These are phyloP conservation scores for Sextonia rubra DNA, from an alignment of 164 flowering plant genomes.

Conservation along the genomic window DNA sequence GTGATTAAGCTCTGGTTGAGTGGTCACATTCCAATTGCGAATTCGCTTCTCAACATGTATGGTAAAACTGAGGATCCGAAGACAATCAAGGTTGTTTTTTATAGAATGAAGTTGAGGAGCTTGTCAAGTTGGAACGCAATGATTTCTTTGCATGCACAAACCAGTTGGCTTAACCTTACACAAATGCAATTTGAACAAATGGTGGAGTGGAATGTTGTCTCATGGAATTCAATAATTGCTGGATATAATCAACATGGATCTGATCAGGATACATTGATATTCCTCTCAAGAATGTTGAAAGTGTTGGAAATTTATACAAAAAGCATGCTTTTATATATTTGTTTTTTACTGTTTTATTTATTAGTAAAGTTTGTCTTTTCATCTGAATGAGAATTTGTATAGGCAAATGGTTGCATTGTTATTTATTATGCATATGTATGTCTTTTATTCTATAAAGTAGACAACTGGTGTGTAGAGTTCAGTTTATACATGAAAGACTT, in stretches of 20 bases:
- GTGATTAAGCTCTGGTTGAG: slow-evolving; percentile 59
- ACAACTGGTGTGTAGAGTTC: too few species aligned
- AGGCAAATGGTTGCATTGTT: too few species aligned
- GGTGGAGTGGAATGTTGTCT: slow-evolving; percentile 23
- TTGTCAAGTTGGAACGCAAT: slow-evolving; percentile 59
- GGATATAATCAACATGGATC: slow-evolving; percentile 27
- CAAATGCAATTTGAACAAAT: slow-evolving; percentile 43
- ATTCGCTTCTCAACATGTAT: slow-evolving; percentile 86
- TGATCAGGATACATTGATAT: slow-evolving; percentile 18
- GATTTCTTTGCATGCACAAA: slow-evolving; percentile 56
- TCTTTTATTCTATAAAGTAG: too few species aligned
- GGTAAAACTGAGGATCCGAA: slow-evolving; percentile 55
- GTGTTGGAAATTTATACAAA: too few species aligned
- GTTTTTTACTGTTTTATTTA: too few species aligned
- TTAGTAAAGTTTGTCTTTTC: too few species aligned
- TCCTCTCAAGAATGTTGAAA: slow-evolving; percentile 21
- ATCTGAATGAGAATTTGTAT: too few species aligned
- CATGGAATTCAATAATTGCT: slow-evolving; percentile 34
- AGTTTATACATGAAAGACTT: too few species aligned
- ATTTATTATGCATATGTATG: too few species aligned
- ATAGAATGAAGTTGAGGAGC: slow-evolving; percentile 45
- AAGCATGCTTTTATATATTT: too few species aligned
- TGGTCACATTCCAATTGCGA: slow-evolving; percentile 52
- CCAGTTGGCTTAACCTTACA: slow-evolving; percentile 53
- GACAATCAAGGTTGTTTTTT: slow-evolving; percentile 52